Evolutionary conservation across 2,329 filamentous ascomycete genomes (phyloP).

Genomic region (Aspergillus latus): DNA sequence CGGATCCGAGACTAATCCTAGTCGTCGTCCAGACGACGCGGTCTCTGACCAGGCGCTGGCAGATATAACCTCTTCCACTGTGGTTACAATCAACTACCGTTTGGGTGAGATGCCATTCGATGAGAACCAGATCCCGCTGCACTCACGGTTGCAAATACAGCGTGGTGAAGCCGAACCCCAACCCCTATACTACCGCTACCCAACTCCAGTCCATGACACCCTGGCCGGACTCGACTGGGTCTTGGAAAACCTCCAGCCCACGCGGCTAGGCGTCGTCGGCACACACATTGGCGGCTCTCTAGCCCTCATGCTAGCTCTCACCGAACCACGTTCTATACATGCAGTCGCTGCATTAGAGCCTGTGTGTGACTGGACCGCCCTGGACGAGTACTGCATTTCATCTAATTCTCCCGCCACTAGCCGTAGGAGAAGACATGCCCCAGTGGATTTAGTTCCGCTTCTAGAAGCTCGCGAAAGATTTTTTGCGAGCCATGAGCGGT

Average conservation of each 20-base stretch:
- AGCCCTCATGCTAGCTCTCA: slow-evolving; percentile 45
- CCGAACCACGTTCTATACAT: slow-evolving; percentile 35
- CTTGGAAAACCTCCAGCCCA: slow-evolving; percentile 30
- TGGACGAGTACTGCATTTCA: slow-evolving; percentile 42
- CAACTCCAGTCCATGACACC: slow-evolving; percentile 42
- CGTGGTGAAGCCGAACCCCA: background rate
- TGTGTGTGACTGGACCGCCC: slow-evolving; percentile 40
- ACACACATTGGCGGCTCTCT: slow-evolving; percentile 43
- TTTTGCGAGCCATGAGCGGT: slow-evolving; percentile 40
- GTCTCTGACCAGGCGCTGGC: slow-evolving; percentile 25
- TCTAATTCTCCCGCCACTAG: background rate
- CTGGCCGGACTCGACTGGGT: slow-evolving; percentile 43
- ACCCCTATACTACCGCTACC: slow-evolving; percentile 29
- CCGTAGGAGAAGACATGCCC: slow-evolving; percentile 21
- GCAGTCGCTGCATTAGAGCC: slow-evolving; percentile 38
- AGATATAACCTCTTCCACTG: slow-evolving; percentile 32
- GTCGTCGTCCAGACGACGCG: background rate
- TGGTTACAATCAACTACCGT: slow-evolving; percentile 45
- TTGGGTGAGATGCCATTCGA: slow-evolving; percentile 25
- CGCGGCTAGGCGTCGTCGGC: slow-evolving; percentile 33
- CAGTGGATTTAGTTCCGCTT: slow-evolving; percentile 36
- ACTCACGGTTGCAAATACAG: background rate
- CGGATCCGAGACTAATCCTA: background rate
- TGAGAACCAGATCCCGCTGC: background rate
- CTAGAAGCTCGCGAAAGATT: slow-evolving; percentile 36